Evolutionary conservation across 1,139 yeast species (phyloP).

Genomic region (Yamadazyma songkhlaensis): DNA sequence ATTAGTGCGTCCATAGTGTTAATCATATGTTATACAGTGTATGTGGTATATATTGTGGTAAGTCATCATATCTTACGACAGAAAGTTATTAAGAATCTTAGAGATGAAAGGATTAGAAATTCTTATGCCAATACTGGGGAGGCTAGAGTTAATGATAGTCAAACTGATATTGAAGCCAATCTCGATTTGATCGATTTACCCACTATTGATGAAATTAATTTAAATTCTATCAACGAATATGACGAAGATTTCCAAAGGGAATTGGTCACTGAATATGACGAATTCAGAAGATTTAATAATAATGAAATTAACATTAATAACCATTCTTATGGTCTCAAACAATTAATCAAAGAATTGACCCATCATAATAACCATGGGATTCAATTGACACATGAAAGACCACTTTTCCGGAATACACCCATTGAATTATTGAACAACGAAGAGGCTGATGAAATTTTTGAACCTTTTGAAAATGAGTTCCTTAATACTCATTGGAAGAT

Average conservation of each 20-base stretch:
- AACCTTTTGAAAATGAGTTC: not conserved
- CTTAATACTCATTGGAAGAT: not conserved
- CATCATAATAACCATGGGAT: conserved; percentile 19
- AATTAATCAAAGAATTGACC: conserved; percentile 31
- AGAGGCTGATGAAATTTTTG: not conserved
- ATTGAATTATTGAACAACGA: conserved; percentile 4
- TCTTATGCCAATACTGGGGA: conserved; percentile 12
- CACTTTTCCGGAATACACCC: conserved; percentile 5
- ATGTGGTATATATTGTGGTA: conserved; percentile 46
- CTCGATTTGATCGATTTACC: conserved; percentile 21
- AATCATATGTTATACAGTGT: conserved; percentile 48
- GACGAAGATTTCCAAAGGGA: conserved; percentile 17
- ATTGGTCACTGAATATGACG: conserved; percentile 15
- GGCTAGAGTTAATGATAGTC: conserved; percentile 1
- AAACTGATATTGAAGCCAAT: conserved; percentile 2
- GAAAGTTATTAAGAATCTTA: conserved; percentile 17
- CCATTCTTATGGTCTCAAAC: conserved; percentile 35
- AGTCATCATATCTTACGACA: conserved; percentile 26
- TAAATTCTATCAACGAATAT: conserved; percentile 21
- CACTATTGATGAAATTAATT: conserved; percentile 28
- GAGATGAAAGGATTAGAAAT: conserved; percentile 30
- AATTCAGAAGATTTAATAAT: conserved; percentile 12
- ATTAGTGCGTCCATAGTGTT: conserved; percentile 46
- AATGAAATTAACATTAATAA: conserved; percentile 14
- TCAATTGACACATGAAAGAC: conserved; percentile 8